A percentile compares a stretch with the other conserved stretches of the same genome.
Evolutionary conservation across 768 basidiomycete species (phyloP).

Genomic region (Termitomyces sp.): DNA sequence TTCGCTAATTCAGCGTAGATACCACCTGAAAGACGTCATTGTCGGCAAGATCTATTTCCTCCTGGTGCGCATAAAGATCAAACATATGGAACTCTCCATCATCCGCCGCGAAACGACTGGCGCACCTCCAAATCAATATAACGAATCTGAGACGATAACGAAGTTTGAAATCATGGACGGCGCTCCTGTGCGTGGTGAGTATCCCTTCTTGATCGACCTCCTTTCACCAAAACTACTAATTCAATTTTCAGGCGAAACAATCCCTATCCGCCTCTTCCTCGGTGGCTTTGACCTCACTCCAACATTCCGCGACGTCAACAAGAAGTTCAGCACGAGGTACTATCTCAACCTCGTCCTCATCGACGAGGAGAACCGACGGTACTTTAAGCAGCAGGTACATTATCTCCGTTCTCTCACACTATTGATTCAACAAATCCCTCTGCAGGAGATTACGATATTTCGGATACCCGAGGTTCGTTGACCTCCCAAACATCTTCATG

Average conservation of each 20-base stretch:
- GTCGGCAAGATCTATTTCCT: constrained; percentile 99
- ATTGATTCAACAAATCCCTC: not conserved
- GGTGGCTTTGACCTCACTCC: constrained; percentile 98
- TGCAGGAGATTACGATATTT: constrained; percentile 16
- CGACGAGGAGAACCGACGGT: constrained; percentile 96
- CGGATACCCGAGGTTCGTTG: constrained; percentile 17
- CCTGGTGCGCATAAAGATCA: constrained; percentile 98
- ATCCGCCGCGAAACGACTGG: constrained; percentile 97
- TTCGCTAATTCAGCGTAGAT: constrained; percentile 43
- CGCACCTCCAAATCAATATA: constrained; percentile 97
- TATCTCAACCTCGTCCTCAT: constrained; percentile 97
- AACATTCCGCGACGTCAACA: constrained; percentile 98
- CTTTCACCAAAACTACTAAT: not conserved
- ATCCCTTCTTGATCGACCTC: not conserved
- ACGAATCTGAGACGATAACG: constrained; percentile 97
- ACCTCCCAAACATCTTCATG: not conserved
- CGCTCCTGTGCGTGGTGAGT: constrained; percentile 86
- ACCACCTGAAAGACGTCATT: constrained; percentile 98
- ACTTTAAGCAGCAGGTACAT: constrained; percentile 92
- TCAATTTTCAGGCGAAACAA: constrained; percentile 74
- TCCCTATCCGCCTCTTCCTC: constrained; percentile 95
- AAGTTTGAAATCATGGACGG: constrained; percentile 99
- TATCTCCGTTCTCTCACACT: not conserved
- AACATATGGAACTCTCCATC: constrained; percentile 98
- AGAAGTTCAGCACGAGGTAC: constrained; percentile 96